Evolutionary conservation across 2,329 filamentous ascomycete genomes (phyloP), one percentile per base, ranked within the genome.

Genomic region (Cladophialophora exuberans): DNA sequence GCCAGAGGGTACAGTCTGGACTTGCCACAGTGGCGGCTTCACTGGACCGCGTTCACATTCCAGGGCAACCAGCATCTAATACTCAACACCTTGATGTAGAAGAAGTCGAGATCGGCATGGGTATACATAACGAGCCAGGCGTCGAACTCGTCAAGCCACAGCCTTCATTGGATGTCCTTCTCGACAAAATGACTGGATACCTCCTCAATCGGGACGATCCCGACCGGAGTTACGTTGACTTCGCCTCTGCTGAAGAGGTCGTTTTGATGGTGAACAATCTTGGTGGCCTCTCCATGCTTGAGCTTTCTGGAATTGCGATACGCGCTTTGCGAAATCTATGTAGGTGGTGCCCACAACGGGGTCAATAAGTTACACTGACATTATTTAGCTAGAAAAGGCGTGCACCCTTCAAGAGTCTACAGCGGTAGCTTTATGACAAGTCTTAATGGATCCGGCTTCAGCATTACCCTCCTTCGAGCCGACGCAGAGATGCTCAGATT

Each of bases 401-500:
- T 10, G 76, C 82, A 54, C 80, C 83, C 67, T 66, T 82, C n/a
- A 9, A 73, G 82, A 5, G 38, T 56, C 1, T 44, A 31, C 20
- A 18, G 26, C 6, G 46, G 52, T 3, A 56, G 26, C n/a, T 56
- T 31, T 25, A 44, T 51, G 47, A 51, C 52, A 5, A 52, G 35
- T 18, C 30, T 56, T 23, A 41, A 54, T 28, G 43, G 30, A n/a
- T 43, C 51, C 2, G 51, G 51, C n/a, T 54, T 54, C 43, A 47
- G 39, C 5, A 30, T 54, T n/a, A 39, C 18, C 7, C 22, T 54
- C 11, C 35, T 54, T 20, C n/a, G n/a, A n/a, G n/a, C n/a, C n/a
- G n/a, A n/a, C n/a, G n/a, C n/a, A n/a, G n/a, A 49, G 53, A 83
- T 90, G 78, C 76, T 90, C 18, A 80, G 89, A 64, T 73, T 90